Evolutionary conservation across 352 stramenopile species (phyloP).

Genomic region (Pythium phragmitis): DNA sequence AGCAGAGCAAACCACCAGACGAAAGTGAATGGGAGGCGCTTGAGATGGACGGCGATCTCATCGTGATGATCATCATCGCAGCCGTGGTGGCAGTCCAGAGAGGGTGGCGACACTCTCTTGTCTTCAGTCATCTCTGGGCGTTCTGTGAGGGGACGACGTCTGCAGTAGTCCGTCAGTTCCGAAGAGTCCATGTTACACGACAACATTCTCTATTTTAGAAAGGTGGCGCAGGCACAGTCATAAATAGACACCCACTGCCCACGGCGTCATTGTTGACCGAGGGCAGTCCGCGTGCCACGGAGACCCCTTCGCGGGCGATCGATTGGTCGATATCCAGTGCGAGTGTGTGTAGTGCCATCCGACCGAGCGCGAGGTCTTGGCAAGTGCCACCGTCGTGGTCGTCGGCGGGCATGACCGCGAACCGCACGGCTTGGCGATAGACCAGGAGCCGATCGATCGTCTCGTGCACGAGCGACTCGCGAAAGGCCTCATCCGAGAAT

Average conservation of each 20-base stretch:
- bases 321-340: conserved; percentile 19
- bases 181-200: no score
- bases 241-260: conserved; percentile 15
- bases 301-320: conserved; percentile 7
- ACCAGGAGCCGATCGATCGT: conserved; percentile 26
- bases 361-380: conserved; percentile 2
- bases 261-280: conserved; percentile 6
- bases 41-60: conserved; percentile 25
- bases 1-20: conserved; percentile 33
- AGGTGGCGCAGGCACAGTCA: conserved; percentile 8
- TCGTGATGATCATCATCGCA: conserved; percentile 13
- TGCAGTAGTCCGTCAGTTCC: no score
- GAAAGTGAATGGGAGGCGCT: conserved; percentile 18
- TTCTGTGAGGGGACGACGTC: no score
- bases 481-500: conserved; percentile 52
- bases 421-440: conserved; percentile 27
- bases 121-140: no score
- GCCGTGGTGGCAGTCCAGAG: background rate
- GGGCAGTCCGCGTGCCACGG: background rate
- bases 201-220: background rate
- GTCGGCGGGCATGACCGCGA: conserved; percentile 31
- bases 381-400: background rate
- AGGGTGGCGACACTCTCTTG: no score
- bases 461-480: conserved; percentile 40
- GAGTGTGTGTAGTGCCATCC: conserved; percentile 18